These are phyloP conservation scores for Brasilioporus rufonigricans DNA, from an alignment of 768 basidiomycete species.

Conservation along the genomic window DNA sequence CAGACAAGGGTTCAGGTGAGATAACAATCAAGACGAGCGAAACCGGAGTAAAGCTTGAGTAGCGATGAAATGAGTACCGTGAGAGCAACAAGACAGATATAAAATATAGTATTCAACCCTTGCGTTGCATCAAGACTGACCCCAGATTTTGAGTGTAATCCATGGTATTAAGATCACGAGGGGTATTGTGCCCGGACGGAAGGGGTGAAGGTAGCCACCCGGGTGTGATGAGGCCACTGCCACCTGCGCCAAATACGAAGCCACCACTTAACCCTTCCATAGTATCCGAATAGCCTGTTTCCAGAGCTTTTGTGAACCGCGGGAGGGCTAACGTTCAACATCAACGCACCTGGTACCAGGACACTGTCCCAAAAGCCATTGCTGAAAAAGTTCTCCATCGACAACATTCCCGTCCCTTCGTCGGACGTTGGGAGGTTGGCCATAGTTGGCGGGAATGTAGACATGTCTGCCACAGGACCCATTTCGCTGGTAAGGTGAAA, in stretches of 20 bases:
- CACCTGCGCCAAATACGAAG: conserved; percentile 81
- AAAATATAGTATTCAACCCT: conserved; percentile 16
- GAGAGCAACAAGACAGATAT: conserved; percentile 6
- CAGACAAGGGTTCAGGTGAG: background rate
- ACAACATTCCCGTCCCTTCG: conserved; percentile 48
- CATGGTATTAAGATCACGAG: conserved; percentile 22
- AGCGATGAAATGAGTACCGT: conserved; percentile 1
- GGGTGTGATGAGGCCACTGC: conserved; percentile 81
- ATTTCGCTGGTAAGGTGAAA: conserved; percentile 81
- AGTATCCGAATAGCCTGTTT: conserved; percentile 69
- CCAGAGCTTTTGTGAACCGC: conserved; percentile 4
- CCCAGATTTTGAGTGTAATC: conserved; percentile 30
- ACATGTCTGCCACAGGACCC: conserved; percentile 79
- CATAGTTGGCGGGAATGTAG: conserved; percentile 89
- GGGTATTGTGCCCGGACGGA: conserved; percentile 54
- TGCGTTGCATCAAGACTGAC: conserved; percentile 24
- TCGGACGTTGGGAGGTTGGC: conserved; percentile 46
- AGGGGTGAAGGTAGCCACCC: conserved; percentile 57
- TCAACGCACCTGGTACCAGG: conserved; percentile 72
- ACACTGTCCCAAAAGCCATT: conserved; percentile 86
- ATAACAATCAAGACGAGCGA: conserved; percentile 4
- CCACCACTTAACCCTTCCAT: conserved; percentile 84
- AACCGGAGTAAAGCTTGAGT: background rate
- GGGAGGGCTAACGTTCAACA: background rate
- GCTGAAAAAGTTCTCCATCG: conserved; percentile 82